These are phyloP conservation scores for Coemansia sp. DNA, from an alignment of 192 early-diverging fungal species.

Conservation along the genomic window DNA sequence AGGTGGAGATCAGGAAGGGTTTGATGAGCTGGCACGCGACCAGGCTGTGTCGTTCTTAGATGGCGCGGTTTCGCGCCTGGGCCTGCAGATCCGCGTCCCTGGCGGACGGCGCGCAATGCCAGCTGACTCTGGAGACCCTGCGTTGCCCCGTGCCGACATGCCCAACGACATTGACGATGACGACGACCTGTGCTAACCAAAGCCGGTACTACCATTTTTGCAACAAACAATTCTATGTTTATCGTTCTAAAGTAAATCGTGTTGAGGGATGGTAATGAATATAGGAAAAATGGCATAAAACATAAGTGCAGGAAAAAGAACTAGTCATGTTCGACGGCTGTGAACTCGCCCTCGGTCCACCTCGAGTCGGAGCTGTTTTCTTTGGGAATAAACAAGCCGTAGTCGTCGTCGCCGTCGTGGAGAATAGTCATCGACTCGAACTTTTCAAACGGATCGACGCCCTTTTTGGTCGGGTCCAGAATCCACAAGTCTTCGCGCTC, in stretches of 20 bases:
- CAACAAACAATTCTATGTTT: too few species aligned
- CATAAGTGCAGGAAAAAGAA: background rate
- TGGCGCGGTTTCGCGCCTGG: conserved; percentile 33
- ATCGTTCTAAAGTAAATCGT: too few species aligned
- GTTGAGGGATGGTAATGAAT: too few species aligned
- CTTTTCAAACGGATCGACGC: conserved; percentile 52
- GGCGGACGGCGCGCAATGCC: conserved; percentile 10
- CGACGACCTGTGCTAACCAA: too few species aligned
- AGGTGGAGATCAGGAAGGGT: conserved; percentile 41
- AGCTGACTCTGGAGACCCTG: too few species aligned
- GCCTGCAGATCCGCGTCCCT: conserved; percentile 26
- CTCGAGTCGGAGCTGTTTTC: conserved; percentile 53
- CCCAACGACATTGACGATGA: too few species aligned
- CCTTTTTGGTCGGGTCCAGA: conserved; percentile 35
- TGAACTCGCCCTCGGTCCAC: conserved; percentile 49
- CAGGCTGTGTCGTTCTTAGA: conserved; percentile 32
- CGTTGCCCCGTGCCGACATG: too few species aligned
- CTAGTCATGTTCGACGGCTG: conserved; percentile 51
- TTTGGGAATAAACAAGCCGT: conserved; percentile 45
- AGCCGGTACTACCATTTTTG: too few species aligned
- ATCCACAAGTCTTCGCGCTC: conserved; percentile 54
- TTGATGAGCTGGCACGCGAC: conserved; percentile 13
- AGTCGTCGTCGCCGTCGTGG: conserved; percentile 55
- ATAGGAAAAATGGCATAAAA: background rate
- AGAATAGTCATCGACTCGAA: conserved; percentile 58